Evolutionary conservation across 306 rosid species (phyloP), one percentile per base, ranked within the genome.

Genomic region (Betula pendula): DNA sequence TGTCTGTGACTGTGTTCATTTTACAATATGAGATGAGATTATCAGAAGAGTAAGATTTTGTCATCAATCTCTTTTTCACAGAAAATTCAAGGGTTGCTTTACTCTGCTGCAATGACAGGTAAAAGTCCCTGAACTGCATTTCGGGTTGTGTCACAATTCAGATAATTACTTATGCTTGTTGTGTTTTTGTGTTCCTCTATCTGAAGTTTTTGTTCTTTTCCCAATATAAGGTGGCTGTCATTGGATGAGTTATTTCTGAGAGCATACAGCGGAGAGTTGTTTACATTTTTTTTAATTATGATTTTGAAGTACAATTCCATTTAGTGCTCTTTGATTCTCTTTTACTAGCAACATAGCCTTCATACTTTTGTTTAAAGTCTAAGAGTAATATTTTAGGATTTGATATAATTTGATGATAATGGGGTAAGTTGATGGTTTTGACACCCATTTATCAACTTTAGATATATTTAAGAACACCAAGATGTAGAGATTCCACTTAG

Each of bases 51-150:
- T 86, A 76, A 87, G 80, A 27, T 78, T 59, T 31, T 27, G 16
- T 27, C 63, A 59, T 79, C 60, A 14, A 53, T 73, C 16, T 76
- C 33, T 76, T 82, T 79, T 81, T 35, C 84, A 88, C 96, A 94
- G 98, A 95, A 89, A 82, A 74, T 92, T 74, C 90, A 89, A 83
- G 81, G 81, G 66, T 74, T 81, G 72, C 73, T 87, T 13, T 86
- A 82, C 86, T 80, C 92, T 74, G 81, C 91, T 75, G 83, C 88
- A 75, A 67, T 91, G 87, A 76, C 87, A 75, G 97, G 98, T 94
- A 67, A 2, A 80, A 80, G 75, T 59, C 33, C 53, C 27, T 33
- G 67, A 70, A 71, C 76, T 68, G 31, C 12, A 27, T 33, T 17
- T 51, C 51, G 5, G 27, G 29, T 35, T 7, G 33, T 53, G 35